Evolutionary conservation across 768 basidiomycete species (phyloP).

Genomic region (Suillus brevipes): DNA sequence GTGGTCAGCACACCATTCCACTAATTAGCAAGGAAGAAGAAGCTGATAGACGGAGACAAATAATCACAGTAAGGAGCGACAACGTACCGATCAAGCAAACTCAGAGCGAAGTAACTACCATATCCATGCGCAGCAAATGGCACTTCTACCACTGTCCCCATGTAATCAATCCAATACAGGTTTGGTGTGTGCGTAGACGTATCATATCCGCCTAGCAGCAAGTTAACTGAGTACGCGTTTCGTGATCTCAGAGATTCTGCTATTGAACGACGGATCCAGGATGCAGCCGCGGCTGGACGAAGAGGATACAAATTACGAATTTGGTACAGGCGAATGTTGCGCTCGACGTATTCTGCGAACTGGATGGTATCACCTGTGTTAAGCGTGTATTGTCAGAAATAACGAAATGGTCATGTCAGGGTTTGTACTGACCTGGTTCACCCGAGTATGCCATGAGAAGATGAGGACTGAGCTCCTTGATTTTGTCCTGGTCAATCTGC

Average conservation of each 20-base stretch:
- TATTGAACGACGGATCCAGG: conserved; percentile 91
- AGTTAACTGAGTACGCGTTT: conserved; percentile 86
- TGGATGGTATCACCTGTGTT: conserved; percentile 87
- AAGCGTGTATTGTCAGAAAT: conserved; percentile 2
- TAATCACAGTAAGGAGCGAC: neutral
- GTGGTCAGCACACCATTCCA: conserved; percentile 10
- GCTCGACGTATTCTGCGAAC: conserved; percentile 94
- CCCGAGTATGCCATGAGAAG: conserved; percentile 94
- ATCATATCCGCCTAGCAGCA: conserved; percentile 93
- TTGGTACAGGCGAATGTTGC: conserved; percentile 94
- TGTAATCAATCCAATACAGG: conserved; percentile 95
- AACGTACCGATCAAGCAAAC: conserved; percentile 87
- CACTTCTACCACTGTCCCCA: conserved; percentile 85
- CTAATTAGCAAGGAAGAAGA: neutral
- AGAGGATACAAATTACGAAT: conserved; percentile 91
- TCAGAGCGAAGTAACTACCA: conserved; percentile 87
- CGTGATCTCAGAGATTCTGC: conserved; percentile 89
- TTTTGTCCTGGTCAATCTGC: conserved; percentile 97
- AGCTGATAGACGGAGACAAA: neutral
- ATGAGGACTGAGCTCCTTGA: conserved; percentile 87
- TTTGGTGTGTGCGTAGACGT: conserved; percentile 67
- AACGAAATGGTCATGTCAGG: conserved; percentile 3
- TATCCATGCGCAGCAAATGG: conserved; percentile 97
- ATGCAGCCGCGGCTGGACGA: conserved; percentile 86
- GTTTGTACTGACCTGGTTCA: conserved; percentile 70